Conservation (phyloP, 1,284 basidiomycete species). For the Sanghuangporus baumii region DNA sequence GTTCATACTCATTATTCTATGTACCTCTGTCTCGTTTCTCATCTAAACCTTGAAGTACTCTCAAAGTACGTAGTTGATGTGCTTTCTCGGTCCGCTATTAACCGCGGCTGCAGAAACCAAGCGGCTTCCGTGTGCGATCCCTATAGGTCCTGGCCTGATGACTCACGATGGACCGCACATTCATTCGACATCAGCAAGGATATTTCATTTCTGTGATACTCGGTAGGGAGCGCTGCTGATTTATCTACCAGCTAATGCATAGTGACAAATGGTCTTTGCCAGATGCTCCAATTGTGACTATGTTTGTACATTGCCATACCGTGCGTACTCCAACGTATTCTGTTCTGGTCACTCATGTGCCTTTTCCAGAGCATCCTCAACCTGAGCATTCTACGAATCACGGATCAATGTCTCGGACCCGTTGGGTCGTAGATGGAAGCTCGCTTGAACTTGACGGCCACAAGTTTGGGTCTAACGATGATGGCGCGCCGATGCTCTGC, state of each 20-base stretch:
- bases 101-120: slow-evolving; percentile 31
- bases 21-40: background rate
- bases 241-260: background rate
- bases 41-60: slow-evolving; percentile 25
- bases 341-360: background rate
- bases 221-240: slow-evolving; percentile 27
- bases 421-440: slow-evolving; percentile 46
- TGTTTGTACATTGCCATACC: slow-evolving; percentile 50
- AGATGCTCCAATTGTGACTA: slow-evolving; percentile 55
- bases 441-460: slow-evolving; percentile 48
- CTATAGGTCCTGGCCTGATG: slow-evolving; percentile 37
- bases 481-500: slow-evolving; percentile 62
- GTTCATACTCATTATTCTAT: slow-evolving; percentile 3
- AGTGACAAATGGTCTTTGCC: background rate
- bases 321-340: slow-evolving; percentile 26
- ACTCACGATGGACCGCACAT: slow-evolving; percentile 42
- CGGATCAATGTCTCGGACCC: slow-evolving; percentile 54
- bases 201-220: slow-evolving; percentile 46
- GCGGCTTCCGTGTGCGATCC: slow-evolving; percentile 41
- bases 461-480: slow-evolving; percentile 50
- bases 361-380: slow-evolving; percentile 47
- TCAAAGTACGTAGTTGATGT: background rate
- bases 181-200: slow-evolving; percentile 38
- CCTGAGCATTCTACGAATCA: slow-evolving; percentile 57
- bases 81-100: background rate